Conservation (phyloP, 2,329 filamentous ascomycete species). For the Allantophomopsis cytisporea region DNA sequence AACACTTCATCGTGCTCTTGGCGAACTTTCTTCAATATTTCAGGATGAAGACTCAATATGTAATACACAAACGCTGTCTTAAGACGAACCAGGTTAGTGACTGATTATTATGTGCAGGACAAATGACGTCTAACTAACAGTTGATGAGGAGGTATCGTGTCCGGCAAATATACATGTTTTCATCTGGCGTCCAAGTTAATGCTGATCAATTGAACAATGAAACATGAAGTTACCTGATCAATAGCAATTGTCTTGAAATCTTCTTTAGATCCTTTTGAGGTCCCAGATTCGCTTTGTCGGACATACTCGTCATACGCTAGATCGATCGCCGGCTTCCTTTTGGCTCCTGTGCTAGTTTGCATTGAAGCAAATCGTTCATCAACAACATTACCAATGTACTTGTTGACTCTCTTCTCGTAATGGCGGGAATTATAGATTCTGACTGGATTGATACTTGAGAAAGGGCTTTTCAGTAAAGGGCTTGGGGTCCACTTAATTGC, state of each 20-base stretch:
- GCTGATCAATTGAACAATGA: neutral
- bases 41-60: conserved; percentile 5
- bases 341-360: neutral
- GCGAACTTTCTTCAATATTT: conserved; percentile 4
- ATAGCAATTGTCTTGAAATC: neutral
- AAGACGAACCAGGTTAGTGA: neutral
- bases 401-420: conserved; percentile 3
- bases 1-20: conserved; percentile 9
- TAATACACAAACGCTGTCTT: conserved; percentile 5
- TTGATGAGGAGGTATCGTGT: conserved; percentile 6
- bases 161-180: conserved; percentile 12
- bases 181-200: conserved; percentile 1
- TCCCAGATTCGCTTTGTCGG: neutral
- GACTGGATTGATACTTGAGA: neutral
- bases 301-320: neutral
- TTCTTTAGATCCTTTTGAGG: neutral
- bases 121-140: conserved; percentile 2
- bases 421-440: neutral
- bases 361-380: neutral
- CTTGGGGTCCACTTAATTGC: neutral
- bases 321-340: neutral
- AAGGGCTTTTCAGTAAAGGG: neutral
- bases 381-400: neutral
- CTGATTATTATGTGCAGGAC: neutral
- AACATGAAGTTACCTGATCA: neutral